Conservation (phyloP, 2,329 filamentous ascomycete genomes). For the Didymella pomorum region DNA sequence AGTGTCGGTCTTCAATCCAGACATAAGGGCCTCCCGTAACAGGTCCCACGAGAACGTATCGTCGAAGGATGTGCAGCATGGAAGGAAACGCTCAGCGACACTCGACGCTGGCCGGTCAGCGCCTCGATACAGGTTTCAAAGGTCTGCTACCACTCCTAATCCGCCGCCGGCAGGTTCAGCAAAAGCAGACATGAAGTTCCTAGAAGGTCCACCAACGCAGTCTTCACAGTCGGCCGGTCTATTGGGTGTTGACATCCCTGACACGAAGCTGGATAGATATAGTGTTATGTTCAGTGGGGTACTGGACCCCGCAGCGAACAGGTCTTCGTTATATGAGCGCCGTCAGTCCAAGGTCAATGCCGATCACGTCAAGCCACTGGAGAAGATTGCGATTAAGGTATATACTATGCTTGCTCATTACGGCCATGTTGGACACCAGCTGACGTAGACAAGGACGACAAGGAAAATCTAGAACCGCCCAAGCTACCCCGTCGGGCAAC, state of each 20-base stretch:
- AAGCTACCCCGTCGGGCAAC: conserved; percentile 42
- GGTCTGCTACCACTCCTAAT: conserved; percentile 29
- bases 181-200: background rate
- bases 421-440: conserved; percentile 2
- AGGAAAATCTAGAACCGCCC: conserved; percentile 28
- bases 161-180: conserved; percentile 19
- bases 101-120: conserved; percentile 9
- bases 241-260: conserved; percentile 81
- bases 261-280: conserved; percentile 83
- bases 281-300: conserved; percentile 91
- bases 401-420: conserved; percentile 2
- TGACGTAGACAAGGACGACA: conserved; percentile 28
- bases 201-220: conserved; percentile 3
- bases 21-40: conserved; percentile 43
- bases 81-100: conserved; percentile 25
- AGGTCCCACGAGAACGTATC: conserved; percentile 30
- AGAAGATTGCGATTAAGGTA: conserved; percentile 46
- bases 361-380: conserved; percentile 46
- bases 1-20: conserved; percentile 38
- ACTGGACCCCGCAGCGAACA: conserved; percentile 57
- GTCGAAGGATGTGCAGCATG: conserved; percentile 26
- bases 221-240: conserved; percentile 23
- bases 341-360: conserved; percentile 48
- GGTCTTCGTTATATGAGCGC: conserved; percentile 44
- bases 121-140: conserved; percentile 21